Evolutionary conservation across 2,329 filamentous ascomycete genomes (phyloP).

Genomic region (Colletotrichum sojae): DNA sequence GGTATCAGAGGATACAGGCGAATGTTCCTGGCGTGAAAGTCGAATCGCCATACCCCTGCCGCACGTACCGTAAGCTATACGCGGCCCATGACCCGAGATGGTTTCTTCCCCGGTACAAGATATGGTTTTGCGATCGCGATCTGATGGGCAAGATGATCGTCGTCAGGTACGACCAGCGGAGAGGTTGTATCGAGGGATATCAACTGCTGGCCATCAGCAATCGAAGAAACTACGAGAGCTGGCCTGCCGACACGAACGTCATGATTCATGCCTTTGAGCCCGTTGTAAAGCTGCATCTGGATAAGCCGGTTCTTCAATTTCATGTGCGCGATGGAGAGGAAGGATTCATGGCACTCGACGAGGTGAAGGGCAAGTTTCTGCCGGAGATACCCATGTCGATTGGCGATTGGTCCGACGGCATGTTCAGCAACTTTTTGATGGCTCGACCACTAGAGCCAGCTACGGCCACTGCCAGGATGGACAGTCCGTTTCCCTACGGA

Average conservation of each 20-base stretch:
- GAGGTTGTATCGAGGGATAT: constrained; percentile 85
- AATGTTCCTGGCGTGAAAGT: constrained; percentile 73
- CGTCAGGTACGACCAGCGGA: constrained; percentile 80
- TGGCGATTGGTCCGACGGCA: constrained; percentile 59
- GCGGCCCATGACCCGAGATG: constrained; percentile 82
- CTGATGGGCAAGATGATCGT: constrained; percentile 83
- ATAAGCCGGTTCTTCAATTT: constrained; percentile 78
- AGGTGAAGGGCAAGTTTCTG: constrained; percentile 52
- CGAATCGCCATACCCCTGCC: constrained; percentile 68
- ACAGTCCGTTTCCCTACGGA: constrained; percentile 58
- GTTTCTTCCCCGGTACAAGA: constrained; percentile 84
- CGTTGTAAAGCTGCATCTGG: constrained; percentile 77
- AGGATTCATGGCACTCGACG: background rate
- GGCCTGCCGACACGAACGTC: constrained; percentile 75
- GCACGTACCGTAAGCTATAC: constrained; percentile 80
- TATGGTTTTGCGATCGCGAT: constrained; percentile 87
- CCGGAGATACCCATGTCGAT: constrained; percentile 68
- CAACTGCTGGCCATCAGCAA: constrained; percentile 77
- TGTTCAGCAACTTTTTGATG: constrained; percentile 79
- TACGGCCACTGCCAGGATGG: constrained; percentile 50
- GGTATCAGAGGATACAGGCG: constrained; percentile 78
- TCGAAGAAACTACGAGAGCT: constrained; percentile 69
- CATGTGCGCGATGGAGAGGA: constrained; percentile 44
- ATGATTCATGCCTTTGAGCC: constrained; percentile 83
- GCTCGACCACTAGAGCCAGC: constrained; percentile 64